These are phyloP conservation scores for Aspergillus coremiiformis DNA, from an alignment of 495 filamentous ascomycete genomes.

Conservation along the genomic window DNA sequence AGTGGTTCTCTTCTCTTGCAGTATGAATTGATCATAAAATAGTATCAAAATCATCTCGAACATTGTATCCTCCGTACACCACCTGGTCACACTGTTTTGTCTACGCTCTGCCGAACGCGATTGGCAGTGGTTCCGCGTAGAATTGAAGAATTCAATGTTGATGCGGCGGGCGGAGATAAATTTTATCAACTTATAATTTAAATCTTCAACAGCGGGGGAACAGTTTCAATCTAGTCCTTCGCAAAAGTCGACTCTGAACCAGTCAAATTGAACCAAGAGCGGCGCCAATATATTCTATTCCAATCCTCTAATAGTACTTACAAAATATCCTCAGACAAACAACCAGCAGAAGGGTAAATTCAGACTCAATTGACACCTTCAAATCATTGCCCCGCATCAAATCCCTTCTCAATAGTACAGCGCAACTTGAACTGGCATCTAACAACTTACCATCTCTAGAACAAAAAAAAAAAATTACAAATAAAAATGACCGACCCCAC, in stretches of 20 bases:
- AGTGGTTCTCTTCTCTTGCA: constrained; percentile 39
- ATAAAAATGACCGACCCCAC: constrained; percentile 22
- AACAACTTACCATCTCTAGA: background rate
- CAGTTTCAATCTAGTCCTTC: background rate
- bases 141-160: no score
- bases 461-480: constrained; percentile 1
- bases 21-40: background rate
- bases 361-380: background rate
- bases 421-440: no score
- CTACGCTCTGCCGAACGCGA: background rate
- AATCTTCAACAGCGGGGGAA: no score
- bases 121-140: background rate
- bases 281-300: background rate
- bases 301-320: no score
- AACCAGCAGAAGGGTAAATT: background rate
- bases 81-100: no score
- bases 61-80: background rate
- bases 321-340: no score
- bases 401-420: no score
- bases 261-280: background rate
- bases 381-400: background rate
- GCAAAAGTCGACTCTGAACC: background rate
- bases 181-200: constrained; percentile 7
- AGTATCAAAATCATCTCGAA: background rate
- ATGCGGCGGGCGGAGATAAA: constrained; percentile 29